Conservation (phyloP, 1,284 basidiomycete species). For the Lentinus polychrous region DNA sequence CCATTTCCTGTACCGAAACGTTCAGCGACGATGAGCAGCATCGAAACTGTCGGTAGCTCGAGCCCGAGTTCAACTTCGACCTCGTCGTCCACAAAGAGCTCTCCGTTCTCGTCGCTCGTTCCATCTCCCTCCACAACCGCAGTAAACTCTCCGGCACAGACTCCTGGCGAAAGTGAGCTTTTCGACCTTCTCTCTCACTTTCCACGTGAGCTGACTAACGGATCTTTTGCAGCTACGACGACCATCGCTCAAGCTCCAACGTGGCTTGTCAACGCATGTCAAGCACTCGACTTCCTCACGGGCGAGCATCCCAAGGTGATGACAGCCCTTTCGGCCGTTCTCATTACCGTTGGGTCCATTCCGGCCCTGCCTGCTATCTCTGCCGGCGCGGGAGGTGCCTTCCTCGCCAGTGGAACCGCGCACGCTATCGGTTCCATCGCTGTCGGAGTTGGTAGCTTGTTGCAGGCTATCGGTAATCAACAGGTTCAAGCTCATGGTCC, state of each 20-base stretch:
- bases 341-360: conserved; percentile 68
- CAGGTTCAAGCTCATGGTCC: neutral
- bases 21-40: conserved; percentile 21
- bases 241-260: conserved; percentile 55
- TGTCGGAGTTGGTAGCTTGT: conserved; percentile 51
- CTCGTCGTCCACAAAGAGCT: conserved; percentile 13
- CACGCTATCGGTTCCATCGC: conserved; percentile 73
- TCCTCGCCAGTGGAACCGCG: conserved; percentile 61
- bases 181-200: neutral
- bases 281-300: conserved; percentile 64
- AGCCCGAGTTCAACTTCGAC: conserved; percentile 12
- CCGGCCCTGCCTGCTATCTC: conserved; percentile 62
- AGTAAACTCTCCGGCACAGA: conserved; percentile 17
- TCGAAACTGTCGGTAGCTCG: conserved; percentile 19
- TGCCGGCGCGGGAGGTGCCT: conserved; percentile 59
- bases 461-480: conserved; percentile 14
- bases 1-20: conserved; percentile 20
- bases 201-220: conserved; percentile 3
- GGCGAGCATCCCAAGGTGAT: conserved; percentile 70
- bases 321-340: conserved; percentile 65
- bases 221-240: conserved; percentile 31
- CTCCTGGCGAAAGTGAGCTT: conserved; percentile 25
- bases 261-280: conserved; percentile 70
- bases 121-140: conserved; percentile 14
- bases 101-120: conserved; percentile 8